Conservation (phyloP, 2,329 filamentous ascomycete species). For the Monilinia laxa region DNA sequence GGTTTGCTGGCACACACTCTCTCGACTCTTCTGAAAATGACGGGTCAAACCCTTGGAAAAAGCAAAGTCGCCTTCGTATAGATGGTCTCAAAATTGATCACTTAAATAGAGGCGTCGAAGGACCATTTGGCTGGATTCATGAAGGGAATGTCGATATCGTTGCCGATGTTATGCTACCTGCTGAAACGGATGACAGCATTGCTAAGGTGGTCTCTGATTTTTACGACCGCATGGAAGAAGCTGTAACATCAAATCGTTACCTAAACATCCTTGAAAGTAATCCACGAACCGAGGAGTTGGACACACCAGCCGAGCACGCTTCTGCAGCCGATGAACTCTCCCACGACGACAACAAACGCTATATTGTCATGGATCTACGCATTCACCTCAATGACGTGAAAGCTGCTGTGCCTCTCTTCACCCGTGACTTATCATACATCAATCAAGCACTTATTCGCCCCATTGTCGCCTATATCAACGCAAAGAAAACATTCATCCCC, state of each 20-base stretch:
- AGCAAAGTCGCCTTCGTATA: constrained; percentile 87
- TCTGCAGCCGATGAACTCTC: constrained; percentile 35
- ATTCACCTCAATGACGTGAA: constrained; percentile 94
- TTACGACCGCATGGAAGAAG: constrained; percentile 92
- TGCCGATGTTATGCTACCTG: constrained; percentile 90
- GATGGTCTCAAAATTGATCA: constrained; percentile 95
- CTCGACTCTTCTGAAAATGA: constrained; percentile 54
- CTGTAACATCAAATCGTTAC: constrained; percentile 76
- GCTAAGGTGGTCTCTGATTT: constrained; percentile 96
- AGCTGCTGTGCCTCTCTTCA: constrained; percentile 90
- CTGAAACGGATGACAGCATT: constrained; percentile 82
- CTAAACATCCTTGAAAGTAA: constrained; percentile 56
- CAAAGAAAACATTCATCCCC: constrained; percentile 90
- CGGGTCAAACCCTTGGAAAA: constrained; percentile 81
- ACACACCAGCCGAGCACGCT: constrained; percentile 35
- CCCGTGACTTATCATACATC: constrained; percentile 86
- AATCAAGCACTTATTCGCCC: constrained; percentile 94
- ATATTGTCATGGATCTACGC: constrained; percentile 90
- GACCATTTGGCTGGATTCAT: constrained; percentile 96
- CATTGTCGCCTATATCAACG: constrained; percentile 98
- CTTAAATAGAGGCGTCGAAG: constrained; percentile 87
- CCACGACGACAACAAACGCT: constrained; percentile 63
- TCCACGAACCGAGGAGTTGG: constrained; percentile 37
- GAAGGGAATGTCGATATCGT: constrained; percentile 97
- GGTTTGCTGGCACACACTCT: constrained; percentile 64